Base-by-base conservation (phyloP, 2,329 filamentous ascomycete genomes). In the Cladosporium sp. region DNA sequence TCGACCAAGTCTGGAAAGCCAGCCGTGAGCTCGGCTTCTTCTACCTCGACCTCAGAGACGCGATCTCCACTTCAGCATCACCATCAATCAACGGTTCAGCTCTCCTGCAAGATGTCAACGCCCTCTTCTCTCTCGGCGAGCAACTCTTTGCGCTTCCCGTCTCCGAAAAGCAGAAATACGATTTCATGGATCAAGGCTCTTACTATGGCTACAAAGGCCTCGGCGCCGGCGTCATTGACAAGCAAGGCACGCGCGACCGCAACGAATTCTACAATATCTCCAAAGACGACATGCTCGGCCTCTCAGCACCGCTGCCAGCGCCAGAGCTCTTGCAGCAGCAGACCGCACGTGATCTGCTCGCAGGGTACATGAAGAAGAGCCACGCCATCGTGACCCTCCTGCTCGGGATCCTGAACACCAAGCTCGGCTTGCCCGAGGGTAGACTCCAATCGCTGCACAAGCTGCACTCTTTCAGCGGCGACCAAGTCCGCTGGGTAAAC, bases 231-330 rank as follows among this genome's bases (percentile, higher is more conserved):
- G 72, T 82, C 0, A 76, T 84, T 12, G 84, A 86, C 68, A 74
- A 74, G 6, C 66, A 79, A 23, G 84, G 85, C 0, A 84, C 81
- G 6, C 72, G 75, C 29, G 84, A 86, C 68, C 74, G 80, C 44
- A 84, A 84, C 67, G 83, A 86, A 67, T 85, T 85, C 65, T 86
- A 85, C 73, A 85, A 86, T 72, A 80, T 83, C 28, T 82, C 81
- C 12, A 85, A 85, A 76, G 82, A 86, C 69, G 82, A 85, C 63
- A 79, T 85, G 35, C 69, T 86, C 3, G 77, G 73, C n/a, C 56
- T 82, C 7, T 75, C 74, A 2, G 68, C 76, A 1, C 72, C 72
- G 0, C 75, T 83, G 2, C 81, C 81, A 2, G 77, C 79, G 3
- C 83, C 83, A 6, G 68, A 75, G 0, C 37, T 82, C n/a, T 69